phyloP scores from a whole-genome alignment of 306 rosid genomes.

The Cicer arietinum region DNA sequence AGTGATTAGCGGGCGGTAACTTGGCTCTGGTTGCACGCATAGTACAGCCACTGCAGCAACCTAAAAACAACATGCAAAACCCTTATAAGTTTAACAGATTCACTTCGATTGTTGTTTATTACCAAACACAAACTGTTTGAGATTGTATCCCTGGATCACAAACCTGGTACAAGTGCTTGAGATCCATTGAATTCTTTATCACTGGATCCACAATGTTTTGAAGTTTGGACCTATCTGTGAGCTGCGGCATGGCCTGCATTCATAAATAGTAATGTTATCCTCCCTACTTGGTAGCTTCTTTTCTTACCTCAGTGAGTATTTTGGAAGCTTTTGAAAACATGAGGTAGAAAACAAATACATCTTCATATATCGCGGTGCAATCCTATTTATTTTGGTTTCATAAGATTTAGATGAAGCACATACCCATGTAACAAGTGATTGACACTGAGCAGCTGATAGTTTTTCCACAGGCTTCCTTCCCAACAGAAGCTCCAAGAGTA shows the following conservation, averaged over 20 bases:
- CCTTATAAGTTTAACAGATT: neutral
- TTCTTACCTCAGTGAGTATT: too few relatives aligned
- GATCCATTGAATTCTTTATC: conserved; percentile 82
- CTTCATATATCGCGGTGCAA: neutral
- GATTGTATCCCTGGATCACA: neutral
- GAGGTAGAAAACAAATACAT: too few relatives aligned
- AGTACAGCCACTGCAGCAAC: conserved; percentile 97
- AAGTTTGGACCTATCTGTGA: conserved; percentile 89
- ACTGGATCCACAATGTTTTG: conserved; percentile 80
- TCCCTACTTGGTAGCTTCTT: neutral
- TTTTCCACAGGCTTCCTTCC: conserved; percentile 92
- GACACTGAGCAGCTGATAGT: conserved; percentile 83
- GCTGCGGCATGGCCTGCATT: conserved; percentile 96
- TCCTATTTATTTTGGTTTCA: conserved; percentile 3
- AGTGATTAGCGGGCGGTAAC: conserved; percentile 85
- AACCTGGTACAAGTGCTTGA: conserved; percentile 90
- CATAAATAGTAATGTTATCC: conserved; percentile 29
- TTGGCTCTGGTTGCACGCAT: conserved; percentile 94
- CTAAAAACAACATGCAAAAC: conserved; percentile 46
- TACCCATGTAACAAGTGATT: conserved; percentile 98
- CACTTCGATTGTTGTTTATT: neutral
- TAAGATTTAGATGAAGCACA: conserved; percentile 33
- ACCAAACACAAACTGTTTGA: neutral
- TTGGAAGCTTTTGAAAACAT: too few relatives aligned
- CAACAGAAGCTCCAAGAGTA: conserved; percentile 82